Evolutionary conservation across 176 grass and related monocot species (phyloP).

Genomic region (Aegilops speltoides): DNA sequence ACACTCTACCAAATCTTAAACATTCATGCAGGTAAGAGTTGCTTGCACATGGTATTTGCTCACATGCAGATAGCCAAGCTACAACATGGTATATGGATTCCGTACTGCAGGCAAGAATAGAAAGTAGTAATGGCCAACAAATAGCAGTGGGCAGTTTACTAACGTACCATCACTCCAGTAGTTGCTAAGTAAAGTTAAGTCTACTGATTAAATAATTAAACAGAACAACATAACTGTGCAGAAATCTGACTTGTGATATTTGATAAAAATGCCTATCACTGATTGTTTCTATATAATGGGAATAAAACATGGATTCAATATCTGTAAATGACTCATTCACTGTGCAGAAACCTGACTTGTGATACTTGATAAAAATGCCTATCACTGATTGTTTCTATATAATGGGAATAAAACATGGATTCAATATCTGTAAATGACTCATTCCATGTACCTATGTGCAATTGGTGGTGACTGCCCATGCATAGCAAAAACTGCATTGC

Average conservation of each 20-base stretch:
- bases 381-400: neutral
- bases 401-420: neutral
- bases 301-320: neutral
- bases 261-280: slow-evolving; percentile 19
- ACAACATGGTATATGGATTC: slow-evolving; percentile 29
- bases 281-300: neutral
- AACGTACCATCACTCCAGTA: neutral
- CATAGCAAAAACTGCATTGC: slow-evolving; percentile 85
- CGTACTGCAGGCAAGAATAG: neutral
- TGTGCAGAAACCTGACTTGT: neutral
- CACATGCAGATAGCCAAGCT: slow-evolving; percentile 1
- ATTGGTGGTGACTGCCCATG: slow-evolving; percentile 75
- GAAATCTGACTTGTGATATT: neutral
- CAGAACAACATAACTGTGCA: slow-evolving; percentile 17
- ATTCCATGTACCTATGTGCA: slow-evolving; percentile 67
- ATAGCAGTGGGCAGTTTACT: neutral
- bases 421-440: neutral
- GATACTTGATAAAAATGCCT: slow-evolving; percentile 19
- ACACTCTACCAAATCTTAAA: slow-evolving; percentile 7
- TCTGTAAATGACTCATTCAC: neutral
- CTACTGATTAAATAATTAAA: neutral
- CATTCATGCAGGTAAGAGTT: neutral
- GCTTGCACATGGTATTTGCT: slow-evolving; percentile 10
- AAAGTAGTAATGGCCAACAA: slow-evolving; percentile 21
- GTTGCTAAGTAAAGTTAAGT: slow-evolving; percentile 11